Evolutionary conservation across 2,329 filamentous ascomycete species (phyloP), one percentile per base, ranked within the genome.

Genomic region (Sporothrix protearum): DNA sequence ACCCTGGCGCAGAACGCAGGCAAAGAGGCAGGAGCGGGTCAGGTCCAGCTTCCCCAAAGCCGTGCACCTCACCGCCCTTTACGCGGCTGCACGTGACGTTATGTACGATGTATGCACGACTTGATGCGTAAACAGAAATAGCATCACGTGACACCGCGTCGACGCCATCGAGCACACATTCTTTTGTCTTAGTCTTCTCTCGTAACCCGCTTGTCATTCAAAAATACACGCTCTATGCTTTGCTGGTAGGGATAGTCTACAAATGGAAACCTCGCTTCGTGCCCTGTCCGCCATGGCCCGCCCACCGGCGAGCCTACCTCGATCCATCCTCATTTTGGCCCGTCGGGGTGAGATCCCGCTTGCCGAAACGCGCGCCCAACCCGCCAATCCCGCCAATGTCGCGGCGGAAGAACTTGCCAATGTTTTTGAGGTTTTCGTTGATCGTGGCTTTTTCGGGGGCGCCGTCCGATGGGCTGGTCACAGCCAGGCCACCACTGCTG

Each of bases 391-490:
- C 88, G 39, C 92, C 92, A 74, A 95, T 90, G 82, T 97, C 95
- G 74, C 95, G 85, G 74, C 91, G 89, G 83, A 98, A 98, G 82
- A 98, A 97, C 81, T 97, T 97, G 30, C 95, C 95, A 81, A 99
- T 92, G 79, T 93, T 97, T 83, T 93, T 94, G 81, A 98, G 80
- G 80, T 97, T 97, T 81, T 97, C 94, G 79, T 97, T 97, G 75
- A 97, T 87, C 69, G 91, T 93, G 8, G 87, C 88, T 77, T 91
- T 89, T 70, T 88, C 85, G 71, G 84, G 16, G 45, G 72, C 2
- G 55, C 10, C 59, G 74, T 42, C 63, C 2, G 42, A 49, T 10
- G 25, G 39, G 42, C 42, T 66, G 25, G 63, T 28, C 6, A 30
- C 63, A 2, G 36, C 73, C 66, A 75, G 10, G 12, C 73, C 73